phyloP scores from a whole-genome alignment of 768 basidiomycete genomes.

The Hygrophoropsis aurantiaca region DNA sequence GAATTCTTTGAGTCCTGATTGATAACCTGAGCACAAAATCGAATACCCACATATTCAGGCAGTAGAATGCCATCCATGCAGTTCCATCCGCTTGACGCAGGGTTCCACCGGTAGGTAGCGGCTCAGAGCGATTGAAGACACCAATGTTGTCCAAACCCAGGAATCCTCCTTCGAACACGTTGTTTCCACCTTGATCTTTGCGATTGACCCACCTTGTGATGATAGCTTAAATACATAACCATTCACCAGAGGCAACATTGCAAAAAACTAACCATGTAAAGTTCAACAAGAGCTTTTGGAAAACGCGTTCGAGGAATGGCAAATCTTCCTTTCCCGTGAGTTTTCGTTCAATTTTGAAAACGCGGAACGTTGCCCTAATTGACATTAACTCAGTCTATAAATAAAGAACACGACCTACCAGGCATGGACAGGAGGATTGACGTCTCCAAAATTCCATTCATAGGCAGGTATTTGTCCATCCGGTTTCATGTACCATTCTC shows the following conservation, averaged over 20 bases:
- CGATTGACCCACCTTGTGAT: conserved; percentile 95
- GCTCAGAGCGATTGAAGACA: conserved; percentile 96
- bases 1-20: no score
- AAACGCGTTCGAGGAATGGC: conserved; percentile 92
- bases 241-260: background rate
- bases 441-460: conserved; percentile 99
- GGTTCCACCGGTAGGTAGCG: conserved; percentile 89
- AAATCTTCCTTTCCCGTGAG: conserved; percentile 88
- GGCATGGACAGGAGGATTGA: conserved; percentile 98
- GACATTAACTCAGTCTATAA: conserved; percentile 2
- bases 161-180: conserved; percentile 98
- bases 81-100: conserved; percentile 98
- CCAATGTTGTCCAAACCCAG: conserved; percentile 98
- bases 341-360: conserved; percentile 99
- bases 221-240: background rate
- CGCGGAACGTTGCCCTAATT: conserved; percentile 90
- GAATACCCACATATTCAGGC: conserved; percentile 79
- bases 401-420: conserved; percentile 51
- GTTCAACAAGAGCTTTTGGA: conserved; percentile 95
- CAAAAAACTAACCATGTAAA: conserved; percentile 88
- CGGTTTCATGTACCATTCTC: conserved; percentile 99
- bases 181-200: conserved; percentile 92
- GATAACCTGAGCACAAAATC: background rate
- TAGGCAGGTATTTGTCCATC: conserved; percentile 99
- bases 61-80: conserved; percentile 99